A percentile compares a stretch with the other conserved stretches of the same genome.
Conservation (phyloP, 208 protist species). For the Wallacemonas sp. region DNA sequence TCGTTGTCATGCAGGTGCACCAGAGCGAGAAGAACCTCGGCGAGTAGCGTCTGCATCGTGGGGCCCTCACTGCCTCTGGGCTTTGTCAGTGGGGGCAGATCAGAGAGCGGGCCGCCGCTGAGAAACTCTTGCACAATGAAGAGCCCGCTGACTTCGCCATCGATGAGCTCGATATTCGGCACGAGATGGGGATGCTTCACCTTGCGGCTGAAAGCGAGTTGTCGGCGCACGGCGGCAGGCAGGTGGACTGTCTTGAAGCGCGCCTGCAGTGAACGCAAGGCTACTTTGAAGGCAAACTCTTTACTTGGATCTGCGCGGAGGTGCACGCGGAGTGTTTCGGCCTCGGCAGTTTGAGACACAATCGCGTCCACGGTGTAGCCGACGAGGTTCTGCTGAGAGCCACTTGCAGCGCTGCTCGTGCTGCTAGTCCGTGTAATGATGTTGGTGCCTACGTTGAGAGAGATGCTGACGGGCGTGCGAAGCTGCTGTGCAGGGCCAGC, state of each 20-base stretch:
- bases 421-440: conserved; percentile 8
- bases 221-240: conserved; percentile 6
- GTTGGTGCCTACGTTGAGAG: conserved; percentile 11
- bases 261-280: conserved; percentile 47
- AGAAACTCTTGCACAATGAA: conserved; percentile 74
- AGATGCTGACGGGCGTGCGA: conserved; percentile 28
- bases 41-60: conserved; percentile 49
- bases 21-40: conserved; percentile 64
- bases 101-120: conserved; percentile 23
- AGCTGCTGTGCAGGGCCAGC: conserved; percentile 12
- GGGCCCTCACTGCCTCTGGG: conserved; percentile 7
- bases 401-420: conserved; percentile 9
- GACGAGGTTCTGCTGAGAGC: conserved; percentile 15
- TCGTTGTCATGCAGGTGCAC: conserved; percentile 70
- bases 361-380: conserved; percentile 53
- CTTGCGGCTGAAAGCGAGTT: conserved; percentile 55
- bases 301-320: conserved; percentile 42
- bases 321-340: conserved; percentile 69
- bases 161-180: conserved; percentile 67
- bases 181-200: conserved; percentile 69
- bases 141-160: conserved; percentile 54
- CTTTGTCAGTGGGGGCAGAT: conserved; percentile 22
- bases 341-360: conserved; percentile 48
- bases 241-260: conserved; percentile 21
- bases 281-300: conserved; percentile 65